Evolutionary conservation across 805 yeast species (phyloP).

Genomic region (Candida railenensis): DNA sequence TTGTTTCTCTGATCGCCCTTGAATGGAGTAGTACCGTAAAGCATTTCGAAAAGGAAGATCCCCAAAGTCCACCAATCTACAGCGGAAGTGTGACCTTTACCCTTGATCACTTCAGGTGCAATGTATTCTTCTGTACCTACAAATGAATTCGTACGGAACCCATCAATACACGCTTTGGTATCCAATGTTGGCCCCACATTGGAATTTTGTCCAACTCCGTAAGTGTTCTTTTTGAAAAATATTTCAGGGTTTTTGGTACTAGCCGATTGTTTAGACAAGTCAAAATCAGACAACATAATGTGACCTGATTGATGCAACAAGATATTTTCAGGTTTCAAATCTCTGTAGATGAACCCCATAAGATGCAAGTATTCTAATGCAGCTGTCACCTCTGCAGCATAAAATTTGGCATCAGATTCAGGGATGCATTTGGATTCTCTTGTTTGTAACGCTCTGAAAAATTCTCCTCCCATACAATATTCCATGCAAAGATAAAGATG

Average conservation of each 20-base stretch:
- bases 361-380: constrained; percentile 93
- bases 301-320: constrained; percentile 95
- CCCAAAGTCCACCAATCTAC: constrained; percentile 99
- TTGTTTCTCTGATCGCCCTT: constrained; percentile 87
- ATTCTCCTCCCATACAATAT: constrained; percentile 99
- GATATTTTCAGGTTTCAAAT: constrained; percentile 94
- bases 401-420: constrained; percentile 88
- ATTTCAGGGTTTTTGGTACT: constrained; percentile 75
- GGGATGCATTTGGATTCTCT: constrained; percentile 79
- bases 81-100: constrained; percentile 96
- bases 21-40: constrained; percentile 94
- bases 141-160: constrained; percentile 94
- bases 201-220: constrained; percentile 20
- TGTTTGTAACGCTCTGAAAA: constrained; percentile 92
- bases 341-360: constrained; percentile 97
- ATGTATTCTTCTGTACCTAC: constrained; percentile 99
- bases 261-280: constrained; percentile 84
- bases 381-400: constrained; percentile 96
- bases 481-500: constrained; percentile 94
- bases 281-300: constrained; percentile 96
- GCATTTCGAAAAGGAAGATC: constrained; percentile 88
- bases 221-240: constrained; percentile 32
- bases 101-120: constrained; percentile 97
- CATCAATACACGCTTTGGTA: constrained; percentile 93
- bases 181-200: constrained; percentile 64